Evolutionary conservation across 257 asterid genomes (phyloP).

Genomic region (Paraleonurus japonicus): DNA sequence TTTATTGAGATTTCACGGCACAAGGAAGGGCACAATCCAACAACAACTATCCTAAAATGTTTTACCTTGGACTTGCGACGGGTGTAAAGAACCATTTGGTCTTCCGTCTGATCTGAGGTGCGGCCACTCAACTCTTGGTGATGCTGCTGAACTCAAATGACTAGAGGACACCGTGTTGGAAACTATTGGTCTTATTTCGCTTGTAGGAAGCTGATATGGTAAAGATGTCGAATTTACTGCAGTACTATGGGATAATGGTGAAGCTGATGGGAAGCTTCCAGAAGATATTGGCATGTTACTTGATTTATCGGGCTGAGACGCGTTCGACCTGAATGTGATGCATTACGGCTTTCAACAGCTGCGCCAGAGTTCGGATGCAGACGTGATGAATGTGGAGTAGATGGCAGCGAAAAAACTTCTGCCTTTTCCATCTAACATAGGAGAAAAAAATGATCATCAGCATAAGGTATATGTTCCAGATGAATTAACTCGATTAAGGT

Average conservation of each 20-base stretch:
- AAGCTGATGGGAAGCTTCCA: conserved; percentile 48
- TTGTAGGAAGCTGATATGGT: conserved; percentile 86
- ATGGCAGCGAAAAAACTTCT: conserved; percentile 49
- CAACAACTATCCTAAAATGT: conserved; percentile 2
- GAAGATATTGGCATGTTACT: conserved; percentile 46
- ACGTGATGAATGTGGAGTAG: conserved; percentile 51
- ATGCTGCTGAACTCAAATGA: conserved; percentile 51
- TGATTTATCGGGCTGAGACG: conserved; percentile 57
- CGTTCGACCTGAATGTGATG: conserved; percentile 43
- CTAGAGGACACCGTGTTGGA: conserved; percentile 49
- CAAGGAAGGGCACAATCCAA: background rate
- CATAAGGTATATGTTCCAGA: background rate
- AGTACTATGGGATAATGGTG: conserved; percentile 44
- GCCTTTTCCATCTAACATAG: conserved; percentile 76
- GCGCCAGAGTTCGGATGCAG: conserved; percentile 45
- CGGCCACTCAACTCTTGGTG: conserved; percentile 60
- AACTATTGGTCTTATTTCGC: conserved; percentile 73
- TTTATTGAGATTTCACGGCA: conserved; percentile 1
- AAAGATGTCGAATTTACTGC: conserved; percentile 47
- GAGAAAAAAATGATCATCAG: conserved; percentile 14
- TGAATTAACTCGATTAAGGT: conserved; percentile 12
- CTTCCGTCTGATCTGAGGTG: conserved; percentile 69
- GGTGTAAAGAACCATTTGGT: conserved; percentile 58
- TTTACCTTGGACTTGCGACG: conserved; percentile 70
- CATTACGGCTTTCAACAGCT: conserved; percentile 49